Base-by-base conservation (phyloP, 192 early-diverging fungal genomes). In the Rhizophagus prolifer region DNA sequence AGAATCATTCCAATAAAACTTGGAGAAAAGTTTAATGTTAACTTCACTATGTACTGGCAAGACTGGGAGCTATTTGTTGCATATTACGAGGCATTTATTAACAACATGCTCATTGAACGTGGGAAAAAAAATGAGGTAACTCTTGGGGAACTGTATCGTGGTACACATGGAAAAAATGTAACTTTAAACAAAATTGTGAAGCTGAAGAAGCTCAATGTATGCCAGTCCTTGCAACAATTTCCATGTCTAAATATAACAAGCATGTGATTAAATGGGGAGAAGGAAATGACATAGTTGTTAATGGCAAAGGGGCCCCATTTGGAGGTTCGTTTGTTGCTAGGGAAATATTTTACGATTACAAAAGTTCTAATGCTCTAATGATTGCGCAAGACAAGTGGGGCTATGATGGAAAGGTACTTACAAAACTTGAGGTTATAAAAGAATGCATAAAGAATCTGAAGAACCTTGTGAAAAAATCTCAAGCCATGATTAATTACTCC, bases 1-100 rank as follows among this genome's bases (percentile, higher is more conserved):
- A 4, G 19, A 6, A 13, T 75, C 23, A n/a, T 59, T 6, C 26
- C 74, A 25, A 13, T 14, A 12, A 4, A 66, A 64, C 74, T 75
- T 64, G 31, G 31, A 3, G 31, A 31, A 31, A 31, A 31, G 4
- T 5, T 36, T 36, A 36, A 36, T 36, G 34, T 36, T 36, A 2
- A 36, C 5, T 36, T 4, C 34, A 36, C 34, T 36, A 5, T 36
- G 34, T 36, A 36, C 4, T 36, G 34, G 34, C 2, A 36, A 36
- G 58, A 64, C 19, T 75, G 60, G 60, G 60, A 75, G 60, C 60
- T 59, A 21, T 75, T 75, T 30, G 60, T 75, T 31, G 74, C 74
- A 30, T 47, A 13, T 47, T 14, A 75, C 14, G 74, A 75, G 26
- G 60, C 30, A 63, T 75, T 75, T 59, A 66, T 66, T 34, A 75